These are phyloP conservation scores for Talaromyces atroroseus DNA, from an alignment of 2,329 filamentous ascomycete genomes.

Conservation along the genomic window DNA sequence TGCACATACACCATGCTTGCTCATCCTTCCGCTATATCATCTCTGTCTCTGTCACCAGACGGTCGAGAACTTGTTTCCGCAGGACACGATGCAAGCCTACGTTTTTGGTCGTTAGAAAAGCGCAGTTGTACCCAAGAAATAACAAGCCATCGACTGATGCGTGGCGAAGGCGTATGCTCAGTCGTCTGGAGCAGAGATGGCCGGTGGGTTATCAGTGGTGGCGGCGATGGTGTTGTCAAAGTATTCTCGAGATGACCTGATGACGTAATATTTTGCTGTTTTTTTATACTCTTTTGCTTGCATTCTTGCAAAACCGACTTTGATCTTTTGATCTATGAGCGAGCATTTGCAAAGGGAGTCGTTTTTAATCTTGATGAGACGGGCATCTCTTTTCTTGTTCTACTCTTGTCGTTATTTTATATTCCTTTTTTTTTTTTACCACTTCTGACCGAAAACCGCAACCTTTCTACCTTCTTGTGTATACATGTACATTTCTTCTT, in stretches of 20 bases:
- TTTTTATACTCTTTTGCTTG: slow-evolving; percentile 3
- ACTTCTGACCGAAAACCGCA: neutral
- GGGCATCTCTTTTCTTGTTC: slow-evolving; percentile 7
- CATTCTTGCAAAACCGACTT: slow-evolving; percentile 3
- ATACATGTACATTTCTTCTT: slow-evolving; percentile 7
- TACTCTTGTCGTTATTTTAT: slow-evolving; percentile 10
- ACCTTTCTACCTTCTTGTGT: slow-evolving; percentile 1
- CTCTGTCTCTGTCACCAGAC: slow-evolving; percentile 85
- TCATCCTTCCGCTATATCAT: slow-evolving; percentile 87
- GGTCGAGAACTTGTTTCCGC: slow-evolving; percentile 91
- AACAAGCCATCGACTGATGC: slow-evolving; percentile 86
- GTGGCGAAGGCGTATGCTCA: slow-evolving; percentile 88
- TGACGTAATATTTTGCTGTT: slow-evolving; percentile 4
- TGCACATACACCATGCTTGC: slow-evolving; percentile 99
- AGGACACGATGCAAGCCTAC: slow-evolving; percentile 88
- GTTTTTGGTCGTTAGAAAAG: slow-evolving; percentile 97
- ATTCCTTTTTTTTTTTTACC: neutral
- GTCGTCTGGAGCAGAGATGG: slow-evolving; percentile 96
- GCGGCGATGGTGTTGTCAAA: slow-evolving; percentile 93
- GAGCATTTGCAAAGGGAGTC: slow-evolving; percentile 15
- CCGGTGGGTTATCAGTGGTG: slow-evolving; percentile 87
- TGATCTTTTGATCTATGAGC: slow-evolving; percentile 13
- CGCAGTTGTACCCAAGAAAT: slow-evolving; percentile 93
- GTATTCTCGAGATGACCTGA: slow-evolving; percentile 56
- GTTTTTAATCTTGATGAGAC: neutral